Evolutionary conservation across 148 eudicot genomes (phyloP).

Genomic region (Fagopyrum tataricum): DNA sequence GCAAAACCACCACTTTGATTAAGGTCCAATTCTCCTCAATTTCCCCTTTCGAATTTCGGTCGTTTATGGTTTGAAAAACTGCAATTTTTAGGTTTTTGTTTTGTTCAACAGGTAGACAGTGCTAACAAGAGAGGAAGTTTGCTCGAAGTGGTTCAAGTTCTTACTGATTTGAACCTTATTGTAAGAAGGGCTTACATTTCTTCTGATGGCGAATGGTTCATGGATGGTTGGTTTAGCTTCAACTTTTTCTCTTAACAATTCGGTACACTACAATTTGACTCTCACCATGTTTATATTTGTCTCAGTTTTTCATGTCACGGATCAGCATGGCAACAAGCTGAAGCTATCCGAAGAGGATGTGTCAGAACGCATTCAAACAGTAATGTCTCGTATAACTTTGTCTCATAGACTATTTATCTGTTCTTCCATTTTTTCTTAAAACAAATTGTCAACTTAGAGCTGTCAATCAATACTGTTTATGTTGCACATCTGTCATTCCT

Average conservation of each 20-base stretch:
- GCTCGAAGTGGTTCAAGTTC: conserved; percentile 64
- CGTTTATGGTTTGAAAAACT: not conserved
- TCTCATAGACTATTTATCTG: not conserved
- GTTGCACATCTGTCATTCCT: not conserved
- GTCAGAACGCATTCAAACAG: conserved; percentile 75
- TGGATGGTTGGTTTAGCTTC: conserved; percentile 44
- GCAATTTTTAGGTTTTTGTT: not conserved
- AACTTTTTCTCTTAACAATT: not conserved
- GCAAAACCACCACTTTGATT: conserved; percentile 62
- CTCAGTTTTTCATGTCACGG: conserved; percentile 69
- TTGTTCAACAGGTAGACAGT: conserved; percentile 44
- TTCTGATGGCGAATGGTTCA: conserved; percentile 72
- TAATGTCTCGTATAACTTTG: conserved; percentile 12
- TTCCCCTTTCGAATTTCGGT: not conserved
- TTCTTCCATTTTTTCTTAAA: not conserved
- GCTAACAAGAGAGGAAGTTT: conserved; percentile 62
- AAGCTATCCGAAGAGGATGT: conserved; percentile 59
- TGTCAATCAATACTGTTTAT: not conserved
- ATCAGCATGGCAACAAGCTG: conserved; percentile 70
- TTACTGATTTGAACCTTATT: conserved; percentile 45
- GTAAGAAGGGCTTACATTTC: conserved; percentile 54
- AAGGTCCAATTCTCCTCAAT: conserved; percentile 37
- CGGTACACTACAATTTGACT: not conserved
- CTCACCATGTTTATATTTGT: not conserved
- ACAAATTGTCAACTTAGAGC: not conserved